Conservation (phyloP, 345 rosid species). For the Eucalyptus tenuipes region DNA sequence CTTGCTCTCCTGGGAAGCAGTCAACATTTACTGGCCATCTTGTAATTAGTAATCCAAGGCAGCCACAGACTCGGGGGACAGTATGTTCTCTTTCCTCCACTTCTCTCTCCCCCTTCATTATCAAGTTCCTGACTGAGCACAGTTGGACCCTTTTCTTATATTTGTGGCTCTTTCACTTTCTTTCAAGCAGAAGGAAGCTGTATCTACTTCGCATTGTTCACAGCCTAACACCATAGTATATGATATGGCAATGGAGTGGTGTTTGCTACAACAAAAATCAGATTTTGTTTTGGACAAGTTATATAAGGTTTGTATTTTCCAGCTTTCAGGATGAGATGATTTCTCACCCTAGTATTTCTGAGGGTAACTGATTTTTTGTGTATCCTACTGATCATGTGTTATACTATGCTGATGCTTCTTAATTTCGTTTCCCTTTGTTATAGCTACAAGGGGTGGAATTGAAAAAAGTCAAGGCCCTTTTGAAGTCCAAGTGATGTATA, state of each 20-base stretch:
- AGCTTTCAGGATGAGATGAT: neutral
- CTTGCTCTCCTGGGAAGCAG: constrained; percentile 36
- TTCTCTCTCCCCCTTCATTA: neutral
- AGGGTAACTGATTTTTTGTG: neutral
- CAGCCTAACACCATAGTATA: constrained; percentile 80
- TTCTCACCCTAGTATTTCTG: neutral
- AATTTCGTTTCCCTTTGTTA: neutral
- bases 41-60: constrained; percentile 22
- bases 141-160: neutral
- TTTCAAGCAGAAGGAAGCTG: constrained; percentile 47
- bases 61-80: constrained; percentile 37
- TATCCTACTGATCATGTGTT: neutral
- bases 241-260: constrained; percentile 91
- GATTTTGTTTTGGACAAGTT: constrained; percentile 16
- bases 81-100: constrained; percentile 11
- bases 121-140: neutral
- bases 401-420: neutral
- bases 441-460: constrained; percentile 54
- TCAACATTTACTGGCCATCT: constrained; percentile 59
- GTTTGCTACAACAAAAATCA: constrained; percentile 35
- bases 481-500: constrained; percentile 32
- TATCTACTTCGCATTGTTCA: constrained; percentile 83
- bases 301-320: constrained; percentile 25
- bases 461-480: constrained; percentile 12
- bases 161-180: neutral